Conservation (phyloP, 768 basidiomycete genomes). For the Pisolithus orientalis region DNA sequence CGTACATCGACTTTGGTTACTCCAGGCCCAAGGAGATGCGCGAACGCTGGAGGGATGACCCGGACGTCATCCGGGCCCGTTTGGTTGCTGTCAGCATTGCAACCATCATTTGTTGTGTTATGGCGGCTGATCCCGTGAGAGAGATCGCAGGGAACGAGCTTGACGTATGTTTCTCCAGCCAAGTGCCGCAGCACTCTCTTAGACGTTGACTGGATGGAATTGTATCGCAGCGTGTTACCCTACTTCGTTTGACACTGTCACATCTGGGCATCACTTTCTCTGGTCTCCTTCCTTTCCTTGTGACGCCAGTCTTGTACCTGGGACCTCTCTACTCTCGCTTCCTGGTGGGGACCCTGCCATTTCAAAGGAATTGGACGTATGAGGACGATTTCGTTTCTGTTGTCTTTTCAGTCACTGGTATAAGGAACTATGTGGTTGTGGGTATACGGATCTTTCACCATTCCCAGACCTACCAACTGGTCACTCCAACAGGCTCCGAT, state of each 20-base stretch:
- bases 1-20: constrained; percentile 19
- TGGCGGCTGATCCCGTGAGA: constrained; percentile 43
- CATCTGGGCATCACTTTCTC: constrained; percentile 36
- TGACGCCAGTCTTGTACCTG: constrained; percentile 67
- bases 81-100: constrained; percentile 61
- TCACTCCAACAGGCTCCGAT: constrained; percentile 59
- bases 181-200: neutral
- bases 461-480: neutral
- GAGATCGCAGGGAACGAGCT: constrained; percentile 12
- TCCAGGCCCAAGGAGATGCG: constrained; percentile 27
- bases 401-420: constrained; percentile 49
- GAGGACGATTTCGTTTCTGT: constrained; percentile 31
- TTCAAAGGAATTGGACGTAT: constrained; percentile 47
- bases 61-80: constrained; percentile 77
- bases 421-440: constrained; percentile 63
- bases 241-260: constrained; percentile 26
- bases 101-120: constrained; percentile 50
- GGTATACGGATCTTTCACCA: constrained; percentile 10
- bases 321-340: constrained; percentile 67
- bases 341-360: constrained; percentile 44
- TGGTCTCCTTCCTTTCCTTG: constrained; percentile 44
- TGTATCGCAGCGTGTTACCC: constrained; percentile 13
- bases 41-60: constrained; percentile 73
- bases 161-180: constrained; percentile 9
- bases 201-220: neutral